These are phyloP conservation scores for Collybia mongolica DNA, from an alignment of 768 basidiomycete genomes.

Conservation along the genomic window DNA sequence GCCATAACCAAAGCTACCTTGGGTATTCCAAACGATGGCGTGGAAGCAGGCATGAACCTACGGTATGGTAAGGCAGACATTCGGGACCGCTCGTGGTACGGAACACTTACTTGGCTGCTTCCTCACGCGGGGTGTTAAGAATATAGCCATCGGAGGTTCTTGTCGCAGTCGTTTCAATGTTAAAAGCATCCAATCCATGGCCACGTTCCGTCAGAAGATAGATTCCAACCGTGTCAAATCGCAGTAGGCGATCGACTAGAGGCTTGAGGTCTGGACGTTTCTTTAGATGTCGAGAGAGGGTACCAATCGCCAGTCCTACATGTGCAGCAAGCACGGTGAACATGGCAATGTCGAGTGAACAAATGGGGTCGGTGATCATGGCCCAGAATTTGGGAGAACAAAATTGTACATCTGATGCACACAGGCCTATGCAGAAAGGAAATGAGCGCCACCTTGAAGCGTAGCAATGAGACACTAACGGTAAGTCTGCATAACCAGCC, in stretches of 20 bases:
- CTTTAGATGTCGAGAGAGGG: conserved; percentile 47
- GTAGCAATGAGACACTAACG: conserved; percentile 27
- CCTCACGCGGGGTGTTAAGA: conserved; percentile 54
- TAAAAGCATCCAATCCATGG: conserved; percentile 60
- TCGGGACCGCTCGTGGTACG: conserved; percentile 1
- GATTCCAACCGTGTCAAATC: conserved; percentile 52
- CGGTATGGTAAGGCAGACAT: conserved; percentile 6
- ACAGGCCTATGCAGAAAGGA: conserved; percentile 31
- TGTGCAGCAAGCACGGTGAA: conserved; percentile 53
- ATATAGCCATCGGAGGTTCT: conserved; percentile 48
- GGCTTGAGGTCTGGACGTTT: conserved; percentile 48
- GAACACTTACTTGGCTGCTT: conserved; percentile 53
- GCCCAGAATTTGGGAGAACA: conserved; percentile 52
- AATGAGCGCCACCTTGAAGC: conserved; percentile 6
- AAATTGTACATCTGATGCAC: conserved; percentile 44
- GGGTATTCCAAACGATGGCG: conserved; percentile 49
- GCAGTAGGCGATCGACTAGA: conserved; percentile 47
- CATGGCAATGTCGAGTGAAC: conserved; percentile 49
- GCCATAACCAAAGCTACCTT: conserved; percentile 61
- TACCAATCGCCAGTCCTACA: conserved; percentile 52
- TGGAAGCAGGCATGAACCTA: conserved; percentile 62
- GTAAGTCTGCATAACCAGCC: conserved; percentile 47
- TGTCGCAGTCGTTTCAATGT: conserved; percentile 62
- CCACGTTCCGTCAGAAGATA: conserved; percentile 56
- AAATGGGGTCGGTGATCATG: conserved; percentile 52